Evolutionary conservation across 2,329 filamentous ascomycete genomes (phyloP), one percentile per base, ranked within the genome.

Genomic region (Nemania sp.): DNA sequence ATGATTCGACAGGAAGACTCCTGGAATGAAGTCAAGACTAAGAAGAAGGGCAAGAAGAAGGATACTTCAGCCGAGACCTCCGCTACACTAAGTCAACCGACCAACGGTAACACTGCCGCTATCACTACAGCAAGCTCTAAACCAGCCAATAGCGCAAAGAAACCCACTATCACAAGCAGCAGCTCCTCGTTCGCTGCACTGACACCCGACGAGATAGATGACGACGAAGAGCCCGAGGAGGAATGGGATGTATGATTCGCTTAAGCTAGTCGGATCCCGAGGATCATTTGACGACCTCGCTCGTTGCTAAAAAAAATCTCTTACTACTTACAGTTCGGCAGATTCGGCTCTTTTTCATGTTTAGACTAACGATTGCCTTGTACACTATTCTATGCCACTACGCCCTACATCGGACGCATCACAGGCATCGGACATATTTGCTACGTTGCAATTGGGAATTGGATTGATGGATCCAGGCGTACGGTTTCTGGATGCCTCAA

Each of bases 1-100:
- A 80, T 86, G 76, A 81, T 88, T 63, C 85, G 85, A 73, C 80
- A 88, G 71, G 81, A 83, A 51, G 78, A 79, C 24, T 77, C 79
- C 20, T 91, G 89, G 88, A 88, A 81, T 77, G 88, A 88, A 35
- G 89, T 91, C 57, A 80, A 80, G 69, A 79, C 78, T 24, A 85
- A 82, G 75, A 79, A 79, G 75, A 77, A 77, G 73, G 73, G 77
- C 57, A 80, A 80, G 77, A 83, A 82, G 77, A 81, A 84, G 79
- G 77, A 77, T 66, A 79, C 82, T 32, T 75, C 81, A 6, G 78
- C 77, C 22, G 80, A 83, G 64, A 70, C 74, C 51, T 62, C 74
- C 5, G 64, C 74, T 64, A 68, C 73, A 22, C 58, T 73, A 20
- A 64, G 62, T 35, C 65, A 73, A 43, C 64, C 72, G 6, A 63